Evolutionary conservation across 768 basidiomycete species (phyloP).

Genomic region (Trametes punicea): DNA sequence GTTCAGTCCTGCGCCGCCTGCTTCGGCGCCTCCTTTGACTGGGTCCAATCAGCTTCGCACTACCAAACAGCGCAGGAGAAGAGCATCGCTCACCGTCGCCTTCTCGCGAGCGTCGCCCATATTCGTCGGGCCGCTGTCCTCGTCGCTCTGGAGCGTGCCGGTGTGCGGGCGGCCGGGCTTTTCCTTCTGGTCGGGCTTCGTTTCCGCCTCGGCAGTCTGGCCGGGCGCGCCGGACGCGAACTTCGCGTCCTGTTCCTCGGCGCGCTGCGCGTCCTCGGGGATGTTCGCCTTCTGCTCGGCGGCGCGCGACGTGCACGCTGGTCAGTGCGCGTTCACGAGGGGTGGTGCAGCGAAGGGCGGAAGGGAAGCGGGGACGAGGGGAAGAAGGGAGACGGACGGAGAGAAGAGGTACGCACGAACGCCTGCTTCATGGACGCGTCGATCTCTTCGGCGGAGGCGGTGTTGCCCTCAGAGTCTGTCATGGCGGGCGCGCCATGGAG

Average conservation of each 20-base stretch:
- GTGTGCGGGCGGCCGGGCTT: conserved; percentile 19
- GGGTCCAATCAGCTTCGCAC: not conserved
- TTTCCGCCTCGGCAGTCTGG: conserved; percentile 25
- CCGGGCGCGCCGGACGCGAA: conserved; percentile 21
- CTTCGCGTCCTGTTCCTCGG: conserved; percentile 20
- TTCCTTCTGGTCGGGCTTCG: conserved; percentile 23
- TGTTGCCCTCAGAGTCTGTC: conserved; percentile 28
- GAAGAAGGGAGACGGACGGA: not conserved
- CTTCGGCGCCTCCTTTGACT: conserved; percentile 22
- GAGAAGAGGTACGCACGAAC: conserved; percentile 15
- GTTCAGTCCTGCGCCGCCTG: conserved; percentile 12
- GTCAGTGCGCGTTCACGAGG: not conserved
- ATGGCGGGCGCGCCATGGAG: conserved; percentile 9
- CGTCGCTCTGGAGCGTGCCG: conserved; percentile 20
- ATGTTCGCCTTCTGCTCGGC: conserved; percentile 21
- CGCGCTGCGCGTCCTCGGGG: conserved; percentile 26
- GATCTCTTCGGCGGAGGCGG: conserved; percentile 26
- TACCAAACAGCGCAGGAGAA: too few relatives aligned
- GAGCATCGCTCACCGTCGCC: conserved; percentile 5
- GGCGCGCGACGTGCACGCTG: not conserved
- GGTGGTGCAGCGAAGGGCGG: too few relatives aligned
- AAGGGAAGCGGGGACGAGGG: too few relatives aligned
- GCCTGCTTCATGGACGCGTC: conserved; percentile 26
- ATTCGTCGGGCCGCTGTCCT: conserved; percentile 19
- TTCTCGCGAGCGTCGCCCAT: conserved; percentile 19